Evolutionary conservation across 331 rosid species (phyloP).

Genomic region (Malus hybrid): DNA sequence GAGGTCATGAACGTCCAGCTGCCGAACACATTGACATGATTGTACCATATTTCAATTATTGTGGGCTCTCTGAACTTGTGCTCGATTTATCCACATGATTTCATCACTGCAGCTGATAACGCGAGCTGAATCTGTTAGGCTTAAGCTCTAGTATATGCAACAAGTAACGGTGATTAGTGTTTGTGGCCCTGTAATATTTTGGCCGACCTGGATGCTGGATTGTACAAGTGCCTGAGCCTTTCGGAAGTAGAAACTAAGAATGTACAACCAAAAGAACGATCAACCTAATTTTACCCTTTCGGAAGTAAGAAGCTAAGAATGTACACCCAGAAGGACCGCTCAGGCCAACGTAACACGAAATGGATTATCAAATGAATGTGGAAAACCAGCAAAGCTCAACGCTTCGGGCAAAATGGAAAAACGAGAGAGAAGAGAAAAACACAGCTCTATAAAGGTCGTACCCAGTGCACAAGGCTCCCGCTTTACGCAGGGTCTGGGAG

Average conservation of each 20-base stretch:
- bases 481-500: too few relatives aligned
- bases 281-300: too few relatives aligned
- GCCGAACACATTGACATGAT: not conserved
- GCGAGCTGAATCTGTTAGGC: not conserved
- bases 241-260: too few relatives aligned
- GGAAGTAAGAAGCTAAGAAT: too few relatives aligned
- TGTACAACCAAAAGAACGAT: too few relatives aligned
- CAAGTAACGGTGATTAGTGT: not conserved
- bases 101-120: not conserved
- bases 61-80: not conserved
- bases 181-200: not conserved
- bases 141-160: not conserved
- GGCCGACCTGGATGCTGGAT: not conserved
- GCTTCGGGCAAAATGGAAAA: not conserved
- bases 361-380: not conserved
- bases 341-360: not conserved
- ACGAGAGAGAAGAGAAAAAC: not conserved
- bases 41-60: not conserved
- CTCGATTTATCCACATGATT: too few relatives aligned
- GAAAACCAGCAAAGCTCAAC: not conserved
- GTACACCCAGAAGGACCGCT: too few relatives aligned
- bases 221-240: not conserved
- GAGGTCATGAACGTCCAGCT: constrained; percentile 5
- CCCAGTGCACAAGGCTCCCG: too few relatives aligned
- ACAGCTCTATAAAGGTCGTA: not conserved